These are phyloP conservation scores for Ophiostoma sp. DNA, from an alignment of 2,329 filamentous ascomycete genomes.

Conservation along the genomic window DNA sequence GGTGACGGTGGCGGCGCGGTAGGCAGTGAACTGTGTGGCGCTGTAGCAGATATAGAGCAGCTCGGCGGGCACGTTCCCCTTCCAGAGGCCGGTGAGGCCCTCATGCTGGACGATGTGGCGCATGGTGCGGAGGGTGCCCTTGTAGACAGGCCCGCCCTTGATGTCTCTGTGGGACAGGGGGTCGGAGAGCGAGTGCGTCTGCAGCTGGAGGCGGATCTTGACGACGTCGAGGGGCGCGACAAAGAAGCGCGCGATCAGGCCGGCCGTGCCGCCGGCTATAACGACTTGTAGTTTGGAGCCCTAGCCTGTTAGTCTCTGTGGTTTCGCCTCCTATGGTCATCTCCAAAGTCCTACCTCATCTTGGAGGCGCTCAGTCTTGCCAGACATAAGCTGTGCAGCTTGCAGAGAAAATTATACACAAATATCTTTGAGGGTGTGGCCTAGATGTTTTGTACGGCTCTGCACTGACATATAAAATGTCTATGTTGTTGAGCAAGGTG, in stretches of 20 bases:
- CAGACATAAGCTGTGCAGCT: constrained; percentile 37
- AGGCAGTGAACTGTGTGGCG: constrained; percentile 82
- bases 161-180: constrained; percentile 55
- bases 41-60: constrained; percentile 89
- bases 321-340: not conserved
- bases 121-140: constrained; percentile 71
- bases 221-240: constrained; percentile 94
- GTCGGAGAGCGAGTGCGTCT: constrained; percentile 77
- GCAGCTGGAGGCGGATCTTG: constrained; percentile 95
- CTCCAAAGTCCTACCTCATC: constrained; percentile 46
- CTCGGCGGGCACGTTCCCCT: constrained; percentile 95
- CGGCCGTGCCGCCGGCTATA: constrained; percentile 59
- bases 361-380: constrained; percentile 46
- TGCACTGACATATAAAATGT: not conserved
- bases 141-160: constrained; percentile 54
- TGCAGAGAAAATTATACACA: not conserved
- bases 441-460: no score
- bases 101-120: constrained; percentile 72
- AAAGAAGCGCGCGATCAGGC: constrained; percentile 86
- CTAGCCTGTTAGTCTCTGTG: constrained; percentile 31
- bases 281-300: constrained; percentile 54
- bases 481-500: not conserved
- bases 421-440: not conserved
- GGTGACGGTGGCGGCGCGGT: constrained; percentile 66
- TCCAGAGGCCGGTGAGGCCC: constrained; percentile 85